These are phyloP conservation scores for Parmales sp. DNA, from an alignment of 108 stramenopile species.

Conservation along the genomic window DNA sequence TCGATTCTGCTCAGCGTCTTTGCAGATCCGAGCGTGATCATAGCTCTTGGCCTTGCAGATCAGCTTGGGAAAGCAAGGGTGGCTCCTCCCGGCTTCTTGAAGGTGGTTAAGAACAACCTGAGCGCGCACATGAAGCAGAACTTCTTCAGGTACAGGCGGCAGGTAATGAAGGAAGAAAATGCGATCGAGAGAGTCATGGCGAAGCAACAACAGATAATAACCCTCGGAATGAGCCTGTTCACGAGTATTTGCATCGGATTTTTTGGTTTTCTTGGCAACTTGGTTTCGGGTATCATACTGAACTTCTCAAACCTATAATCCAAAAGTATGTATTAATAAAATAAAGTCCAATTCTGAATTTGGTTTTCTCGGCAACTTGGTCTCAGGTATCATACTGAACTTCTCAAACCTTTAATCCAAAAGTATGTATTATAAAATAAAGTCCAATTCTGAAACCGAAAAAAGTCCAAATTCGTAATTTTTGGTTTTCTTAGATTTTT, in stretches of 20 bases:
- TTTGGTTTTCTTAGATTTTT: too few relatives aligned
- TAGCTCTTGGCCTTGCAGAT: not conserved
- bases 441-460: too few relatives aligned
- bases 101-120: not conserved
- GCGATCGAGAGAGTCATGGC: not conserved
- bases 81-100: not conserved
- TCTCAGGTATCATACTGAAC: too few relatives aligned
- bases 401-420: too few relatives aligned
- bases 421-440: too few relatives aligned
- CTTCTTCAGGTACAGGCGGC: not conserved
- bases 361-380: too few relatives aligned
- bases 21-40: not conserved
- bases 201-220: not conserved
- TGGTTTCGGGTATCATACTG: too few relatives aligned
- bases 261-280: too few relatives aligned
- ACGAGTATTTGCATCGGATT: not conserved
- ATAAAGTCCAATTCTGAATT: too few relatives aligned
- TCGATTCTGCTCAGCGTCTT: not conserved
- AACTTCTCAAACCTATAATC: too few relatives aligned
- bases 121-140: conserved; percentile 4
- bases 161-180: not conserved
- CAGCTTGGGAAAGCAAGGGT: not conserved
- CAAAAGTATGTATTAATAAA: too few relatives aligned
- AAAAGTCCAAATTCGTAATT: too few relatives aligned
- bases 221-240: conserved; percentile 1